Evolutionary conservation across 805 yeast genomes (phyloP).

Genomic region (Zygoascus flipseniorum): DNA sequence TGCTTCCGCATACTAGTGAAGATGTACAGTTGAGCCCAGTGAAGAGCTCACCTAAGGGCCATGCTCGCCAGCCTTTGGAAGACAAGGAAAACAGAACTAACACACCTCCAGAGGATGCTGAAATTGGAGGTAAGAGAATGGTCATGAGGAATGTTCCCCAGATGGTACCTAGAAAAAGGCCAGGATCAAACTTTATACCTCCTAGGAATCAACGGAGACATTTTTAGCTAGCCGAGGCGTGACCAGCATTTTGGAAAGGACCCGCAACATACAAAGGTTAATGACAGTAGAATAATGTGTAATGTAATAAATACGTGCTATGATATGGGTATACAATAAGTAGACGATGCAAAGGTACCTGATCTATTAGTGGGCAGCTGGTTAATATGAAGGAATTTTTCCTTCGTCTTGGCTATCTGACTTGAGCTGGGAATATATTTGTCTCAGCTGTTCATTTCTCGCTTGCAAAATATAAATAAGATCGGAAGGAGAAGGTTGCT

Average conservation of each 20-base stretch:
- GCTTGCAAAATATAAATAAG: constrained; percentile 10
- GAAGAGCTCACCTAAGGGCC: neutral
- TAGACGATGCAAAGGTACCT: too few relatives aligned
- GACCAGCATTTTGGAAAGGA: too few relatives aligned
- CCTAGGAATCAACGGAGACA: neutral
- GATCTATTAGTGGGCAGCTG: too few relatives aligned
- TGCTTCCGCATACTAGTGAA: constrained; percentile 9
- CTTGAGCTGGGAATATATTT: neutral
- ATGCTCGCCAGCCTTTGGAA: constrained; percentile 6
- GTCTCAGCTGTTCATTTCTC: constrained; percentile 13
- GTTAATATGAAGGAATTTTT: neutral
- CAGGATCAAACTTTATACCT: neutral
- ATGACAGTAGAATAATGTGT: neutral
- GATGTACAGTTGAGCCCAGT: neutral
- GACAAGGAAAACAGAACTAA: neutral
- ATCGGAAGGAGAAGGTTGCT: neutral
- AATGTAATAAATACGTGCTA: neutral
- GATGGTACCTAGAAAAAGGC: neutral
- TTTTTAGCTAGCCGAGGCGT: neutral
- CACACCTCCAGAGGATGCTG: neutral
- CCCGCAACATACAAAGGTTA: neutral
- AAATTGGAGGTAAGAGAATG: neutral
- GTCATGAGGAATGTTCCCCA: neutral
- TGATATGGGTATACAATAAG: too few relatives aligned
- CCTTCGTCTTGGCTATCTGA: neutral